phyloP scores from a whole-genome alignment of 2,329 filamentous ascomycete species.

The Hysterium pulicare region DNA sequence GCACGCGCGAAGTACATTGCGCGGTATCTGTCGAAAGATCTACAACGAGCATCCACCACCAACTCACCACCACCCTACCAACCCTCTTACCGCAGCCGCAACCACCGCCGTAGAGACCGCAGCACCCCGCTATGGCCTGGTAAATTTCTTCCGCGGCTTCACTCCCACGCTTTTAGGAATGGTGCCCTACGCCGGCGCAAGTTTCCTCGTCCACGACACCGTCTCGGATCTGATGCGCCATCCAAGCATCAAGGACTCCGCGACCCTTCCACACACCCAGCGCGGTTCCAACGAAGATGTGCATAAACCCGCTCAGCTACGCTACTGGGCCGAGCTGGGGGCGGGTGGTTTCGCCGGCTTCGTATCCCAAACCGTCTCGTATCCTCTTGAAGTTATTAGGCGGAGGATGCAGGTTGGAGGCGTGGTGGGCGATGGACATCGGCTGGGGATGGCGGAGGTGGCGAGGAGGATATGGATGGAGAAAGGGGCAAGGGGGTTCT shows the following conservation, averaged over 20 bases:
- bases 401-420: conserved; percentile 95
- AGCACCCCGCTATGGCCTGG: conserved; percentile 64
- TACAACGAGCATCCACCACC: conserved; percentile 67
- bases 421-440: conserved; percentile 83
- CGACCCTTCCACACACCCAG: conserved; percentile 64
- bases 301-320: conserved; percentile 66
- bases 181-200: conserved; percentile 93
- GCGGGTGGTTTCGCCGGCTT: conserved; percentile 84
- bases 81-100: conserved; percentile 41
- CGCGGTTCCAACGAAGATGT: conserved; percentile 34
- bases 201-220: conserved; percentile 92
- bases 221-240: conserved; percentile 78
- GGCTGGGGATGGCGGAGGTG: conserved; percentile 76
- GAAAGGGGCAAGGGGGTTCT: conserved; percentile 77
- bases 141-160: conserved; percentile 96
- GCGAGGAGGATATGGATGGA: conserved; percentile 71
- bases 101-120: conserved; percentile 49
- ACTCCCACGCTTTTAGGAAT: conserved; percentile 87
- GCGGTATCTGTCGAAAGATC: conserved; percentile 78
- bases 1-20: conserved; percentile 65
- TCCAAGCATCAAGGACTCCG: conserved; percentile 65
- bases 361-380: conserved; percentile 86
- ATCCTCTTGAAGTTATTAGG: conserved; percentile 88
- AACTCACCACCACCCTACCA: conserved; percentile 22
- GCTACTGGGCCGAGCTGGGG: conserved; percentile 80